Conservation (phyloP, 371 early-diverging fungal species). For the Choanephora cucurbitarum region DNA sequence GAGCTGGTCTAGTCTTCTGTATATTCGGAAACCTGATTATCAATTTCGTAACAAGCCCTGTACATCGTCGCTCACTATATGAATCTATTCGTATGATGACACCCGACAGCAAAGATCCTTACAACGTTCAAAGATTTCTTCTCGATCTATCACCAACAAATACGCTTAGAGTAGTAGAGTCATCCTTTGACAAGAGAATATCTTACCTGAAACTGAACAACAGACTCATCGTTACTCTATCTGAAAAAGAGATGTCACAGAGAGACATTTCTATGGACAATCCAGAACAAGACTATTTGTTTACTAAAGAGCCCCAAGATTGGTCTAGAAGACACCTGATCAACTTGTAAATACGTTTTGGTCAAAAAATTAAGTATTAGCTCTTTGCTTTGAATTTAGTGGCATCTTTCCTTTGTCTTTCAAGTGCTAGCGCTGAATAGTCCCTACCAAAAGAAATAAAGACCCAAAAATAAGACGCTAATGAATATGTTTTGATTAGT, state of each 20-base stretch:
- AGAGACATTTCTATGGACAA: no score
- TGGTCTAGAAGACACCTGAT: no score
- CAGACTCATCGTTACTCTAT: conserved; percentile 4
- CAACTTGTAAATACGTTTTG: no score
- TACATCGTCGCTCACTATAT: conserved; percentile 17
- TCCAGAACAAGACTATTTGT: no score
- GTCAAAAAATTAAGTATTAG: no score
- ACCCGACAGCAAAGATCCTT: conserved; percentile 13
- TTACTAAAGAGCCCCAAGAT: no score
- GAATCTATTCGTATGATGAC: conserved; percentile 11
- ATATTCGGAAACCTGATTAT: not conserved
- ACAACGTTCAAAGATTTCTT: conserved; percentile 7
- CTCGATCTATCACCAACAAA: conserved; percentile 11
- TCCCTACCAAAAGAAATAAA: no score
- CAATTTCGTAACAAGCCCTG: conserved; percentile 4
- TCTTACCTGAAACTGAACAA: conserved; percentile 13
- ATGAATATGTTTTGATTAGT: no score
- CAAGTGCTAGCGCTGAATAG: no score
- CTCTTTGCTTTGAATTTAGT: no score
- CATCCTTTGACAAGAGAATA: conserved; percentile 11
- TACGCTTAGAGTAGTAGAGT: conserved; percentile 12
- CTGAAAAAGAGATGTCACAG: not conserved
- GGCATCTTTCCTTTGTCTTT: no score
- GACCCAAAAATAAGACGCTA: no score
- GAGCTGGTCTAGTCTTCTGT: not conserved